phyloP scores from a whole-genome alignment of 495 filamentous ascomycete genomes.

The Pseudoneurospora amorphoporcata region DNA sequence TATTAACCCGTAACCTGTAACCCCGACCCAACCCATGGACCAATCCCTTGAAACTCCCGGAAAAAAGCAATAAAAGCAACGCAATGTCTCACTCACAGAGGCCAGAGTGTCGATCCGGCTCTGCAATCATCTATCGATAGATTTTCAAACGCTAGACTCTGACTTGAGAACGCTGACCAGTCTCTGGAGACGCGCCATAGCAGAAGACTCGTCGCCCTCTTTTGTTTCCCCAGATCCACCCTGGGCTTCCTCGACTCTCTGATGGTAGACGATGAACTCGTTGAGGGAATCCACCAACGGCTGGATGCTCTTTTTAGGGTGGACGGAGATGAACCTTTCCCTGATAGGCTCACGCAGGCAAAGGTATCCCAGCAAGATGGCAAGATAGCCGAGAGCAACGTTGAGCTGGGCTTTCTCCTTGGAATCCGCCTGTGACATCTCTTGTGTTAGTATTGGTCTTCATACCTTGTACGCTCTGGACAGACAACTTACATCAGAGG shows the following conservation, averaged over 20 bases:
- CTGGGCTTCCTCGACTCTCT: slow-evolving; percentile 53
- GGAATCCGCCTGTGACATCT: slow-evolving; percentile 57
- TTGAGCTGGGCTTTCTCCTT: slow-evolving; percentile 75
- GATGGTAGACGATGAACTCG: slow-evolving; percentile 74
- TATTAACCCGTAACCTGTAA: background rate
- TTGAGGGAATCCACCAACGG: slow-evolving; percentile 66
- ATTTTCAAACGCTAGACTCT: slow-evolving; percentile 1
- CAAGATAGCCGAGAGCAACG: slow-evolving; percentile 84
- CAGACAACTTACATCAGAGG: slow-evolving; percentile 35
- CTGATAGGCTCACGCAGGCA: slow-evolving; percentile 50
- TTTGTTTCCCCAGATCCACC: slow-evolving; percentile 36
- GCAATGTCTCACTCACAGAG: background rate
- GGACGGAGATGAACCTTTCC: slow-evolving; percentile 35
- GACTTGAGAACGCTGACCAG: slow-evolving; percentile 28
- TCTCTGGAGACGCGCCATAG: slow-evolving; percentile 45
- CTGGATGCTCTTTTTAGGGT: slow-evolving; percentile 50
- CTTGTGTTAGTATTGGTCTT: slow-evolving; percentile 18
- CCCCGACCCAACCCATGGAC: background rate
- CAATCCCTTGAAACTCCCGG: background rate
- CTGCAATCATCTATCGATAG: background rate
- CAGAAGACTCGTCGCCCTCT: slow-evolving; percentile 36
- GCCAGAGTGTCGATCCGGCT: background rate
- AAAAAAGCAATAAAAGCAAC: background rate
- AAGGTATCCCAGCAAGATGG: slow-evolving; percentile 72
- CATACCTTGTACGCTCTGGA: slow-evolving; percentile 35